Evolutionary conservation across 352 stramenopile species (phyloP), one percentile per base, ranked within the genome.

Genomic region (Phytophthora boehmeriae): DNA sequence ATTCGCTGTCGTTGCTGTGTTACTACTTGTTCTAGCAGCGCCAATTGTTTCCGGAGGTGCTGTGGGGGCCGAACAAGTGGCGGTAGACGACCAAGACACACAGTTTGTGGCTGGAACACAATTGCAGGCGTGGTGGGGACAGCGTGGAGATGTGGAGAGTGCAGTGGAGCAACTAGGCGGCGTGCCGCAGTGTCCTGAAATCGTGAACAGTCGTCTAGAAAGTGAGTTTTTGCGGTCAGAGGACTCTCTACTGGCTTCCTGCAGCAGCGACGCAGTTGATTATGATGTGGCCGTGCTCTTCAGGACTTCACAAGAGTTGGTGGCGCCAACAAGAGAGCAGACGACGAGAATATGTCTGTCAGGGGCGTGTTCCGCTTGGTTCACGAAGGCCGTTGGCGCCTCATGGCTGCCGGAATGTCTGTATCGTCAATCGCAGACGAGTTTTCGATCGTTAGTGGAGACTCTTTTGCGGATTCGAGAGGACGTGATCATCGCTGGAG

Each of bases 371-470:
- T 28, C 55, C 17, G 48, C 38, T 28, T 76, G 68, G 68, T 20
- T 76, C n/a, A 35, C 14, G 36, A 27, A 38, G 23, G 68, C 34
- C 1, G 36, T 47, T 10, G 34, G 62, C 14, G 54, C 68, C 5
- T 13, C 41, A 25, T 76, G 59, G 59, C 56, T 79, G 8, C 63
- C 63, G 8, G 67, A 71, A 13, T 79, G 71, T 56, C 62, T 25
- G 4, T 76, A 72, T 67, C 67, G 63, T 50, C 59, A 61, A 36
- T 68, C 68, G 1, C 54, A 69, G 13, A 53, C 36, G n/a, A 74
- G 63, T 64, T 23, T 74, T 23, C 54, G 71, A 13, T 73, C 67
- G 8, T 38, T 79, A 17, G 63, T 45, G n/a, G 63, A 79, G 28
- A 79, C 67, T 2, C 42, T 76, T 38, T 47, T 74, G 13, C 55